These are phyloP conservation scores for Saccharomyces eubayanus DNA, from an alignment of 805 yeast species.

Conservation along the genomic window DNA sequence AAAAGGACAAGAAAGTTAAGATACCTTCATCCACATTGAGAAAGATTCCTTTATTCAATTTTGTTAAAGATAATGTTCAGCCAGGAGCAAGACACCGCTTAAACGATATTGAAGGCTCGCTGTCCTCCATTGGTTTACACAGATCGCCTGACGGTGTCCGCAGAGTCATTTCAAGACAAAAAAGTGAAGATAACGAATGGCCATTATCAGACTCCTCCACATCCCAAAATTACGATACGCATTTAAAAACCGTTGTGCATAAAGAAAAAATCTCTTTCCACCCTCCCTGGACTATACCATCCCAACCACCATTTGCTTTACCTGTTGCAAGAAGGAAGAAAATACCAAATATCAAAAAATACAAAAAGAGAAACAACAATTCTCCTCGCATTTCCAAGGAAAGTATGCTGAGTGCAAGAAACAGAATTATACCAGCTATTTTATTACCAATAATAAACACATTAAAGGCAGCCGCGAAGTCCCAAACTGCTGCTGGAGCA, in stretches of 20 bases:
- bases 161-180: neutral
- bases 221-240: slow-evolving; percentile 9
- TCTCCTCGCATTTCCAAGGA: slow-evolving; percentile 8
- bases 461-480: slow-evolving; percentile 29
- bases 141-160: neutral
- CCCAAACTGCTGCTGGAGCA: slow-evolving; percentile 29
- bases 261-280: slow-evolving; percentile 27
- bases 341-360: slow-evolving; percentile 4
- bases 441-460: slow-evolving; percentile 28
- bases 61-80: slow-evolving; percentile 8
- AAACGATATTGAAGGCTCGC: slow-evolving; percentile 20
- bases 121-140: slow-evolving; percentile 8
- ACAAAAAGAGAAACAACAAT: slow-evolving; percentile 1
- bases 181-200: slow-evolving; percentile 2
- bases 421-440: slow-evolving; percentile 20
- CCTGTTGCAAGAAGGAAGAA: slow-evolving; percentile 26
- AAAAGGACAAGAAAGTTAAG: slow-evolving; percentile 14
- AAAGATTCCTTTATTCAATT: slow-evolving; percentile 24
- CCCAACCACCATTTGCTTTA: slow-evolving; percentile 25
- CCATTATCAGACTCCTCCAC: neutral
- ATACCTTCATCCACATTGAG: slow-evolving; percentile 21
- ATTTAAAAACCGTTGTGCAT: slow-evolving; percentile 20
- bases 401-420: slow-evolving; percentile 6
- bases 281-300: slow-evolving; percentile 30
- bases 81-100: slow-evolving; percentile 4